Base-by-base conservation (phyloP, 352 stramenopile species). In the Phytophthora palmivora region DNA sequence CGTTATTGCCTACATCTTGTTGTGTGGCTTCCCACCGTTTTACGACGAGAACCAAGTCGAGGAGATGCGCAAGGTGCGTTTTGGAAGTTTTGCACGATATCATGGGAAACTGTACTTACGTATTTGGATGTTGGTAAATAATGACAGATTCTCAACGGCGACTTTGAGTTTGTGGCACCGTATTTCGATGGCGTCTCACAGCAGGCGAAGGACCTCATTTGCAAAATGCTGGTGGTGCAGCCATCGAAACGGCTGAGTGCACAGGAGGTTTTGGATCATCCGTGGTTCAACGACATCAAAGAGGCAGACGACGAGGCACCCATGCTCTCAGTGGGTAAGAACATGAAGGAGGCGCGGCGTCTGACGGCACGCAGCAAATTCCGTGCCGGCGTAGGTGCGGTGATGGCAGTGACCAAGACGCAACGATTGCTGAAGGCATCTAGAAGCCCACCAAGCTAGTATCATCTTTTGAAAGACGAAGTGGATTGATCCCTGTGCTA, bases 1-100 rank as follows among this genome's bases (percentile, higher is more conserved):
- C 1, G 85, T 94, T 33, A 92, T 95, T 63, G 79, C 79, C 30
- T 94, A 94, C 76, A 98, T 99, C 68, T 66, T 99, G 39, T 60
- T 99, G 11, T 98, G 91, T 59, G 97, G 97, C 5, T 98, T 97
- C 46, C 97, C 97, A 18, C 97, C 97, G 0, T 99, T 99, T 74
- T 98, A 99, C 78, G 88, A 98, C 51, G 93, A 97, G 54, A 91
- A 95, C 67, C 83, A 91, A 58, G 79, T 91, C 16, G 80, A 89
- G 55, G 83, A 92, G 49, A 92, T 94, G 82, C 78, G 80, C 21
- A 94, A 92, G 60, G 80, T 87, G 32, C 8, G 42, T 57, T 37
- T 37, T 32, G 30, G n/a, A 21, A 24, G 3, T 34, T 14, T 39
- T n/a, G 24, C 1, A 16, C 21, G 1, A 14, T 33, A 41, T 14